Base-by-base conservation (phyloP, 2,329 filamentous ascomycete species). In the Keithomyces neogunnii region DNA sequence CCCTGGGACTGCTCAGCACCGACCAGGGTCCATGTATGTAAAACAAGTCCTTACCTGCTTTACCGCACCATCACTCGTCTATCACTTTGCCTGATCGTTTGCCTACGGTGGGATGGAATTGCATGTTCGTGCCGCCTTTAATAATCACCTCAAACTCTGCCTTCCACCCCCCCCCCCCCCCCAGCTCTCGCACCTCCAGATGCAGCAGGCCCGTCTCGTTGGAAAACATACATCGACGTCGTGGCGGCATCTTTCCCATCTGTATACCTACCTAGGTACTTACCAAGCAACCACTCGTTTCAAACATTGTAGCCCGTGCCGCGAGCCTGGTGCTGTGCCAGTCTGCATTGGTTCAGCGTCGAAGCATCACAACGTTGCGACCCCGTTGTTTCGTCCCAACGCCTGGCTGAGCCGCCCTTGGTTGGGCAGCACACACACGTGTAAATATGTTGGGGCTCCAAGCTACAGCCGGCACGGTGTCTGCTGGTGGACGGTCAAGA, bases 321-420 rank as follows among this genome's bases (percentile, higher is more conserved):
- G 33, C 33, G 33, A 35, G 6, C 33, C 33, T 35, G 11, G 6
- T 11, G 11, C 11, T 35, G 6, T 6, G 11, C 6, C 33, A 6
- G 33, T 66, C 0, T 77, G 60, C n/a, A 79, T 64, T 1, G 85
- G 80, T 79, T 35, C 0, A 81, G 66, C 45, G 85, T 64, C 4
- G 76, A 57, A 0, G 66, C 60, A 60, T 3, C 63, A 59, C 6
- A 86, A 67, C 0, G 84, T 90, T 36, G 44, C 38, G 35, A 36
- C 49, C 36, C 44, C 19, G 32, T 47, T 30, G 44, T 47, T 51
- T 51, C 49, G 49, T 51, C 19, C 13, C 35, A 35, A 42, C 44
- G 38, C 36, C 44, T 19, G 8, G 38, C 11, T 26, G 33, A 35
- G 33, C 33, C 33, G 6, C 11, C 33, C 11, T 35, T 35, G 33